Base-by-base conservation (phyloP, 345 rosid species). In the Murraya koenigii region DNA sequence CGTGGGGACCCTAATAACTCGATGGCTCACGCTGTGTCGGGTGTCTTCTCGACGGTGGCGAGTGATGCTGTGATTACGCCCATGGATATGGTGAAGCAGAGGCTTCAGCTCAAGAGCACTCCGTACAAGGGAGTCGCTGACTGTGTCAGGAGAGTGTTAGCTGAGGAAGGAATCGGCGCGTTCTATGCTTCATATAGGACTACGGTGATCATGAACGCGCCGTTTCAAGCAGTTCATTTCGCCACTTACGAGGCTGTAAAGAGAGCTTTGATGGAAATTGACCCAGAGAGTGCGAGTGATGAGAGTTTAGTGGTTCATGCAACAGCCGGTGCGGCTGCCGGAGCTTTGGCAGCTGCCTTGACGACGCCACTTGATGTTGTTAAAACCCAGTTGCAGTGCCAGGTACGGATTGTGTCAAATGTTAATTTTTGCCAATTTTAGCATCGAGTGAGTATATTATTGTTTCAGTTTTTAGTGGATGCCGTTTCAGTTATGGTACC, bases 341-440 rank as follows among this genome's bases (percentile, higher is more conserved):
- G 99, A 8, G 98, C 93, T 0, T 67, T 90, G 60, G 99, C 97
- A 0, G 97, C 98, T 38, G 97, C 88, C 13, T 71, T 91, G 7
- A 96, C 98, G 0, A 92, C 97, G 6, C 99, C 97, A 4, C 91
- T 94, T 19, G 98, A 96, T 62, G 98, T 94, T 52, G 98, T 94
- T 35, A 96, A 96, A 85, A 96, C 99, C 66, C 98, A 94, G 85
- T 81, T 96, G 88, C 99, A 96, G 86, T 94, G 99, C 75, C 99
- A 94, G 99, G 99, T 96, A 71, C 25, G 49, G 17, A 44, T 1
- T 44, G 17, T 13, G 49, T 44, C 17, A 44, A 44, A 44, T 13
- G 49, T 44, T 44, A 13, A 44, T 44, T 44, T 11, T 44, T 44
- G 49, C 49, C 49, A 44, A 13, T 3, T 44, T 44, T 13, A 44